Base-by-base conservation (phyloP, 768 basidiomycete species). In the Psilocybe sp. region DNA sequence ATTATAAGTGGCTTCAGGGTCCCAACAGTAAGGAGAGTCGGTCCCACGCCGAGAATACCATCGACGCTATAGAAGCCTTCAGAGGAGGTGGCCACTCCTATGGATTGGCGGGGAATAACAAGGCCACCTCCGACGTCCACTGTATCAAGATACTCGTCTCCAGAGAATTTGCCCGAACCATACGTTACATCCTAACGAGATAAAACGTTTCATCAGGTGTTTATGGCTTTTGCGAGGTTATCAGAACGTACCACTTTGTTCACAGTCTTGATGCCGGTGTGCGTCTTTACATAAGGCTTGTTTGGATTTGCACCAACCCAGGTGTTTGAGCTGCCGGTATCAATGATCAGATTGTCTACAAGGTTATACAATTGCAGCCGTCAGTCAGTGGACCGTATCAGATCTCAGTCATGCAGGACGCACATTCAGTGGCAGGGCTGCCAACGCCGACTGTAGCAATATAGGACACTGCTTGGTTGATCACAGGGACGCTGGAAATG, bases 241-340 rank as follows among this genome's bases (percentile, higher is more conserved):
- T 8, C 33, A 15, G 32, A 23, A 37, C 64, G 72, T 49, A 67
- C 56, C 78, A 87, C 79, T 13, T 58, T 6, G 44, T 79, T 50
- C 0, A 54, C 49, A 11, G 80, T 82, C 50, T 19, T 11, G 2
- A 33, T 56, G 44, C 78, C 80, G n/a, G 80, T 76, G 36, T 67
- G 66, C 5, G 82, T 84, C 49, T 48, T 44, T 10, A 58, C 57
- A 57, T 80, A 85, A 1, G 18, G 19, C 6, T 63, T 4, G 10
- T 58, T 67, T 5, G 31, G 52, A 28, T 40, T 16, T 28, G 85
- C 81, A 13, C 84, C 83, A 33, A 87, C 68, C 84, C 85, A 87
- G n/a, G 83, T 86, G 66, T 85, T 86, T 12, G 84, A 83, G 61
- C 81, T 83, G 33, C 81, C 81, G 2, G 84, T 84, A 56, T 85